These are phyloP conservation scores for Curvularia eragrostidis DNA, from an alignment of 2,329 filamentous ascomycete genomes.

Conservation along the genomic window DNA sequence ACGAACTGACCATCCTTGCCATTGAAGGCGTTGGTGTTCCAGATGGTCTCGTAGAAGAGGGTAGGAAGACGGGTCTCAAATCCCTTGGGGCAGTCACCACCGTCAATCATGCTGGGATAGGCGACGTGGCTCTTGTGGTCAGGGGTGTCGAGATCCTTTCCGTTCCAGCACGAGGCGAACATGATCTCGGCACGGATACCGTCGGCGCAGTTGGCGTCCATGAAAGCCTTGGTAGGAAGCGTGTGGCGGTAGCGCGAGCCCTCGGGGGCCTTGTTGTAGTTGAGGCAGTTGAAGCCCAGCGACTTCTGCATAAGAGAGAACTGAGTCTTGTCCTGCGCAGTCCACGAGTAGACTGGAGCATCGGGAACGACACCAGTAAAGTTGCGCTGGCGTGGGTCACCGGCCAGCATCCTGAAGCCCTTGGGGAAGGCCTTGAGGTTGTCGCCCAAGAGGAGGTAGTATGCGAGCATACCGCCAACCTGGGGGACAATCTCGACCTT, in stretches of 20 bases:
- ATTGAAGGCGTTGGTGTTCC: slow-evolving; percentile 60
- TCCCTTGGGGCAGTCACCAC: slow-evolving; percentile 61
- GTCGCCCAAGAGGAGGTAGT: slow-evolving; percentile 81
- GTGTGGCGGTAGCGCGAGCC: slow-evolving; percentile 80
- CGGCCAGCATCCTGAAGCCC: slow-evolving; percentile 74
- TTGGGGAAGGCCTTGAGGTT: slow-evolving; percentile 74
- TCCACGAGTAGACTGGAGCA: slow-evolving; percentile 75
- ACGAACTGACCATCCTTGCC: slow-evolving; percentile 66
- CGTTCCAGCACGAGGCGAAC: slow-evolving; percentile 80
- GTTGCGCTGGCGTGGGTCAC: slow-evolving; percentile 65
- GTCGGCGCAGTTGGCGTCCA: slow-evolving; percentile 82
- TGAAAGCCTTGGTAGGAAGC: slow-evolving; percentile 77
- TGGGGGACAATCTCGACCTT: slow-evolving; percentile 70
- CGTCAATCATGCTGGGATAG: slow-evolving; percentile 63
- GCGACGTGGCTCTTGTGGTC: slow-evolving; percentile 70
- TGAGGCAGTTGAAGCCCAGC: slow-evolving; percentile 92
- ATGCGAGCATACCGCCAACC: slow-evolving; percentile 60
- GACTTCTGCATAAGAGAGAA: slow-evolving; percentile 76
- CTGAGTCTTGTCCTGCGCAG: slow-evolving; percentile 69
- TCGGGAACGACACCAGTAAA: slow-evolving; percentile 66
- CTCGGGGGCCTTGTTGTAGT: slow-evolving; percentile 74
- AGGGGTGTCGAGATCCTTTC: slow-evolving; percentile 61
- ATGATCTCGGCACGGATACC: slow-evolving; percentile 76
- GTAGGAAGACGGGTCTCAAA: slow-evolving; percentile 64
- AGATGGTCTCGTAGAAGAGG: slow-evolving; percentile 67